phyloP scores from a whole-genome alignment of 768 basidiomycete genomes.

The Podaxis sp. region DNA sequence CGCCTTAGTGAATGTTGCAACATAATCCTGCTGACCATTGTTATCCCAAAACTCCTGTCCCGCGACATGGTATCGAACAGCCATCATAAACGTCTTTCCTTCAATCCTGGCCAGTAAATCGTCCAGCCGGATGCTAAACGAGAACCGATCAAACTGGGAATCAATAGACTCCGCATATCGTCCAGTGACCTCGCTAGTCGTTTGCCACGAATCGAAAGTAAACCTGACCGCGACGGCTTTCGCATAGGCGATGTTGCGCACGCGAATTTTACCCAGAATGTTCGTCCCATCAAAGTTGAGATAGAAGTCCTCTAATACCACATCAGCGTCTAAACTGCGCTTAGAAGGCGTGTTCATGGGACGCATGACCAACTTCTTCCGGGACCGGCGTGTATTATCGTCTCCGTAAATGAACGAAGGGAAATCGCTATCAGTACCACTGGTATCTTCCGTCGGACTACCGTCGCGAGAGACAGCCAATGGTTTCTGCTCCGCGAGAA shows the following conservation, averaged over 20 bases:
- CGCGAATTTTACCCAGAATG: conserved; percentile 71
- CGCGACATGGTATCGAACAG: conserved; percentile 64
- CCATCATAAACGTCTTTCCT: conserved; percentile 78
- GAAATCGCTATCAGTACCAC: conserved; percentile 75
- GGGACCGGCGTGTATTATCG: conserved; percentile 23
- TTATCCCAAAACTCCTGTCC: conserved; percentile 92
- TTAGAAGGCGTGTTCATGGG: conserved; percentile 63
- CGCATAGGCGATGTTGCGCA: conserved; percentile 82
- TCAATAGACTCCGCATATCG: conserved; percentile 52
- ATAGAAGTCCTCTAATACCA: conserved; percentile 51
- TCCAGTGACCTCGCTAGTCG: conserved; percentile 88
- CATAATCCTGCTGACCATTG: conserved; percentile 76
- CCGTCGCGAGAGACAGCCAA: conserved; percentile 89
- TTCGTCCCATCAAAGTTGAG: conserved; percentile 47
- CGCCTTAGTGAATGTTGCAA: conserved; percentile 55
- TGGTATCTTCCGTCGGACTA: conserved; percentile 80
- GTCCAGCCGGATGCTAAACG: conserved; percentile 69
- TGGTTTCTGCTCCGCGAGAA: conserved; percentile 93
- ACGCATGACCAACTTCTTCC: conserved; percentile 49
- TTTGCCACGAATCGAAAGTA: conserved; percentile 94
- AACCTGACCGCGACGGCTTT: conserved; percentile 89
- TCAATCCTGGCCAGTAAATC: conserved; percentile 76
- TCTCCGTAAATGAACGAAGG: conserved; percentile 61
- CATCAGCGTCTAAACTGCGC: conserved; percentile 34
- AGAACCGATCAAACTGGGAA: conserved; percentile 65